Conservation (phyloP, 495 filamentous ascomycete genomes). For the Pyronema domesticum region DNA sequence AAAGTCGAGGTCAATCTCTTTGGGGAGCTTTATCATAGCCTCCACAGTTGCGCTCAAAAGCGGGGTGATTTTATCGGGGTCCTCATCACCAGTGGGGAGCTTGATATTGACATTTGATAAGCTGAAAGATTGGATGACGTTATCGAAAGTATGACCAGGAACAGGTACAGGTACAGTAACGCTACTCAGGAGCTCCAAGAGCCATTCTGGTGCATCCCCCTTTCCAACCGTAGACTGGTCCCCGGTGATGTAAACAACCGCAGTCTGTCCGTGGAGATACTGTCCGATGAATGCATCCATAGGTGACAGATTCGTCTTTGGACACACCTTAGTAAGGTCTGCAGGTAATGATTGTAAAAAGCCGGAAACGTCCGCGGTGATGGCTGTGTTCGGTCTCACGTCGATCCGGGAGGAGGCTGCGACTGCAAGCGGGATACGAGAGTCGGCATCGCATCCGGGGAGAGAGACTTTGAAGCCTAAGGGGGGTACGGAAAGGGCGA, state of each 20-base stretch:
- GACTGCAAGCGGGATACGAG: constrained; percentile 47
- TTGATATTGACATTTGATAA: constrained; percentile 67
- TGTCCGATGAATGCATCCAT: constrained; percentile 65
- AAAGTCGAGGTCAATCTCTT: constrained; percentile 69
- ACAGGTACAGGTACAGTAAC: constrained; percentile 73
- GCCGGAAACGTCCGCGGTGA: constrained; percentile 49
- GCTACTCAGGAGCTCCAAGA: constrained; percentile 58
- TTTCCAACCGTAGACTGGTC: neutral
- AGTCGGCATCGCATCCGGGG: constrained; percentile 44
- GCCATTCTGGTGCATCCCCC: constrained; percentile 55
- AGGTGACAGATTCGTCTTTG: constrained; percentile 56
- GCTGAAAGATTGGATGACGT: constrained; percentile 70
- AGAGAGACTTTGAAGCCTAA: constrained; percentile 73
- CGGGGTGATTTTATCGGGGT: constrained; percentile 55
- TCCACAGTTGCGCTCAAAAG: constrained; percentile 64
- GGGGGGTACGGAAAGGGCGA: constrained; percentile 54
- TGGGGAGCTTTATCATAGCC: constrained; percentile 55
- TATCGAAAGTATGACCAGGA: constrained; percentile 59
- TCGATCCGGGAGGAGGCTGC: constrained; percentile 48
- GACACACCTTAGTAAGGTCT: constrained; percentile 50
- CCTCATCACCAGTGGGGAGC: constrained; percentile 58
- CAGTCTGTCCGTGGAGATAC: constrained; percentile 62
- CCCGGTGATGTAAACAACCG: constrained; percentile 54
- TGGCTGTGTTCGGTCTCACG: constrained; percentile 44
- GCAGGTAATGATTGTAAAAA: constrained; percentile 53